Conservation (phyloP, 1,284 basidiomycete species). For the Apiotrichum domesticum region DNA sequence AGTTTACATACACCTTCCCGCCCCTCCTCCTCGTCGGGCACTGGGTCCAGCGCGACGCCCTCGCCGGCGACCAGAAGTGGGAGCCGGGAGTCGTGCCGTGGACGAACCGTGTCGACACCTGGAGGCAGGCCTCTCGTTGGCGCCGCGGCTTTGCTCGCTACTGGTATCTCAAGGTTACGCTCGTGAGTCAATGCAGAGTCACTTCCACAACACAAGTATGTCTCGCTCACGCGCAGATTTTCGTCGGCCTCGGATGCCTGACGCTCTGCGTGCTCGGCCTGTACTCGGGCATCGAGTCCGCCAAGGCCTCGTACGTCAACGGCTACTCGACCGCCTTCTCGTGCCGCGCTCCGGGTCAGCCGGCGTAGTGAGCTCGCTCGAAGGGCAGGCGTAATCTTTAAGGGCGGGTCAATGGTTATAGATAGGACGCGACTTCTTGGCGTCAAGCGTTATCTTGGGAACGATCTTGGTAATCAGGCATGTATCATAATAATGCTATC, state of each 20-base stretch:
- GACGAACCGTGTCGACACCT: slow-evolving; percentile 15
- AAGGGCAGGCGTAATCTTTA: too few species aligned
- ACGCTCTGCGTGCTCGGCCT: slow-evolving; percentile 10
- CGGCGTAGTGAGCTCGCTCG: slow-evolving; percentile 22
- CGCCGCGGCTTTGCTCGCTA: slow-evolving; percentile 16
- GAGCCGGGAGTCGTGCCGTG: slow-evolving; percentile 14
- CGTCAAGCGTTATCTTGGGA: too few species aligned
- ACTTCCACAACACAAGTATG: neutral
- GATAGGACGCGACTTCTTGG: too few species aligned
- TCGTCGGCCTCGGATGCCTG: slow-evolving; percentile 5
- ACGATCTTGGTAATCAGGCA: too few species aligned
- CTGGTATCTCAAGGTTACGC: slow-evolving; percentile 13
- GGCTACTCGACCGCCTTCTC: slow-evolving; percentile 12
- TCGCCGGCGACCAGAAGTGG: slow-evolving; percentile 10
- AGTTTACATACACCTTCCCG: slow-evolving; percentile 19
- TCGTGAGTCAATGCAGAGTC: slow-evolving; percentile 2
- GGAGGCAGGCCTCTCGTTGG: slow-evolving; percentile 13
- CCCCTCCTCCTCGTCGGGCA: slow-evolving; percentile 13
- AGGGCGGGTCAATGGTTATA: too few species aligned
- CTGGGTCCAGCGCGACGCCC: slow-evolving; percentile 20
- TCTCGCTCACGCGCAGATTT: slow-evolving; percentile 46
- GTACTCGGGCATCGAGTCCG: slow-evolving; percentile 12
- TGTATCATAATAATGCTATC: too few species aligned
- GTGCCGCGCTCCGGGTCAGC: slow-evolving; percentile 18
- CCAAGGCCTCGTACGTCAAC: slow-evolving; percentile 2